Conservation (phyloP, 208 protist genomes). For the Tritrichomonas musculus region DNA sequence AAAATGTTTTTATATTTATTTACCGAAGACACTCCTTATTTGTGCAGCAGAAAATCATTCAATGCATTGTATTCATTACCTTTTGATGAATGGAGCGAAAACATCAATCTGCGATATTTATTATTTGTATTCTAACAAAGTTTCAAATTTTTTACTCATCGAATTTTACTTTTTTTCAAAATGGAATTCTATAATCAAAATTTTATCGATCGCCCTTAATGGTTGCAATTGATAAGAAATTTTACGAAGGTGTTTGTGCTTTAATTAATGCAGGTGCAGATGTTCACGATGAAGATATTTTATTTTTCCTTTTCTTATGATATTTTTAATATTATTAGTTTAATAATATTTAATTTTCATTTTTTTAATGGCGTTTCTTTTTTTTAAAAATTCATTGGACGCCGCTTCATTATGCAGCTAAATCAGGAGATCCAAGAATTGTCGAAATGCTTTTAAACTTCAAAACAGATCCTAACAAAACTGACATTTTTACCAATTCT, state of each 20-base stretch:
- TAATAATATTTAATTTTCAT: background rate
- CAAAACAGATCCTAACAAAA: background rate
- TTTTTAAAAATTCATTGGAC: background rate
- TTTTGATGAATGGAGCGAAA: background rate
- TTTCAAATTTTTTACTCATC: background rate
- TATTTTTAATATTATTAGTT: background rate
- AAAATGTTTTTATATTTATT: background rate
- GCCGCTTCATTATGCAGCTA: background rate
- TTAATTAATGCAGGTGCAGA: background rate
- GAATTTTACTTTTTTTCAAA: background rate
- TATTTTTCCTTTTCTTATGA: background rate
- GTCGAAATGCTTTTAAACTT: background rate
- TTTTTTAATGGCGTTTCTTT: background rate
- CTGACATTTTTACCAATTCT: background rate
- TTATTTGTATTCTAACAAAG: background rate
- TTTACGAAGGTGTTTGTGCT: background rate
- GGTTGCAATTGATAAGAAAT: background rate
- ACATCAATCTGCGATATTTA: background rate
- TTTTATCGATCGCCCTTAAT: background rate
- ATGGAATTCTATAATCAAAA: background rate
- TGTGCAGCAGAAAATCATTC: background rate
- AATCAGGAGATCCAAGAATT: background rate
- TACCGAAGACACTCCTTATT: background rate
- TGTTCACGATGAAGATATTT: background rate
- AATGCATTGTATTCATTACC: background rate